Percentiles rank a stretch among this genome's conserved stretches.
phyloP scores from a whole-genome alignment of 2,329 filamentous ascomycete species.

The Ramularia endophylla region DNA sequence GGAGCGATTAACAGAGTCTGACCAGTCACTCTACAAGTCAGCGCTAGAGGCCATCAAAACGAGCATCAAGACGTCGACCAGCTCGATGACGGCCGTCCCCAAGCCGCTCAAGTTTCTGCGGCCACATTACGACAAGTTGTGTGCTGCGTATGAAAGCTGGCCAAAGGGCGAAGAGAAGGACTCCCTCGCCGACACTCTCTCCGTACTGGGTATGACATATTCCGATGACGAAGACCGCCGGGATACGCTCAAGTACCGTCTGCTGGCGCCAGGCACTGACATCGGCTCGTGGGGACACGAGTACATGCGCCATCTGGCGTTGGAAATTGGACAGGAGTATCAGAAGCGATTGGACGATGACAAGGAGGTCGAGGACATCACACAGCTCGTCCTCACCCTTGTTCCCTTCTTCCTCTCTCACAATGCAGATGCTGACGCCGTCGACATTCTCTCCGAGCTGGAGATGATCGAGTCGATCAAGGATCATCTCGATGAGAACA shows the following conservation, averaged over 20 bases:
- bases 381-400: conserved; percentile 74
- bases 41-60: conserved; percentile 95
- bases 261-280: conserved; percentile 84
- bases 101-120: conserved; percentile 97
- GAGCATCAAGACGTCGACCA: conserved; percentile 98
- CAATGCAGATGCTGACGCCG: conserved; percentile 96
- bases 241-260: conserved; percentile 92
- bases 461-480: conserved; percentile 94
- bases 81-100: conserved; percentile 97
- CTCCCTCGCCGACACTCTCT: conserved; percentile 87
- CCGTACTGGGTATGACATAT: conserved; percentile 97
- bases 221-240: conserved; percentile 85
- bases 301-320: conserved; percentile 89
- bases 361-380: conserved; percentile 74
- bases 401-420: conserved; percentile 95
- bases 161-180: conserved; percentile 76
- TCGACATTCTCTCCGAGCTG: conserved; percentile 92
- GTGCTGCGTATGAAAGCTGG: conserved; percentile 87
- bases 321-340: conserved; percentile 95
- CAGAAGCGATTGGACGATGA: conserved; percentile 81
- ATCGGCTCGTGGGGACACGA: conserved; percentile 98
- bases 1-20: conserved; percentile 84
- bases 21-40: conserved; percentile 81
- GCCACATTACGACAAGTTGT: conserved; percentile 87
- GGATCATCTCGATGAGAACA: conserved; percentile 87